These are phyloP conservation scores for Pichia cephalocereana DNA, from an alignment of 805 yeast genomes.

Conservation along the genomic window DNA sequence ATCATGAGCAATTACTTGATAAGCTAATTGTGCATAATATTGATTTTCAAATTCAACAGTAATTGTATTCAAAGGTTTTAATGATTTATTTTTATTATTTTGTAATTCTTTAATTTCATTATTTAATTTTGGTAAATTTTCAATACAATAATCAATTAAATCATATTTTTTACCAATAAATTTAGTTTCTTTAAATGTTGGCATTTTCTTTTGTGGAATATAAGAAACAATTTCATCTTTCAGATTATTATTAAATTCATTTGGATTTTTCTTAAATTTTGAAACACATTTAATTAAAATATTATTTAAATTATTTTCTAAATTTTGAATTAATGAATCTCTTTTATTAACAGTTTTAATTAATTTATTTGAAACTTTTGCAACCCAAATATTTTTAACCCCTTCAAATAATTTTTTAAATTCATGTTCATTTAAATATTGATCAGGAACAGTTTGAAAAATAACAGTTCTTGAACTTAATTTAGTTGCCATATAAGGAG, in stretches of 20 bases:
- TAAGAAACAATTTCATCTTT: slow-evolving; percentile 43
- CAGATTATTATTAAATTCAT: slow-evolving; percentile 44
- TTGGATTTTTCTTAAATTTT: slow-evolving; percentile 52
- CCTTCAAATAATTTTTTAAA: slow-evolving; percentile 72
- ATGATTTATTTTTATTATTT: slow-evolving; percentile 28
- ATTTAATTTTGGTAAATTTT: slow-evolving; percentile 48
- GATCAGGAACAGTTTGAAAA: slow-evolving; percentile 75
- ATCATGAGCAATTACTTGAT: slow-evolving; percentile 55
- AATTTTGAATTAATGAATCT: slow-evolving; percentile 43
- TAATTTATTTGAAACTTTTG: slow-evolving; percentile 52
- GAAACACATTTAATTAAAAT: slow-evolving; percentile 57
- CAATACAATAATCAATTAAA: slow-evolving; percentile 47
- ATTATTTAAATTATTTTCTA: slow-evolving; percentile 59
- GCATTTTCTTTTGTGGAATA: slow-evolving; percentile 61
- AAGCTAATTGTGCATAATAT: slow-evolving; percentile 66
- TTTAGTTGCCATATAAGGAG: slow-evolving; percentile 71
- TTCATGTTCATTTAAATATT: slow-evolving; percentile 61
- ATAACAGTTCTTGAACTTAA: slow-evolving; percentile 74
- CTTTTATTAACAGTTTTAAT: slow-evolving; percentile 50
- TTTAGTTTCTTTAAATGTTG: slow-evolving; percentile 36
- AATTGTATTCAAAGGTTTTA: slow-evolving; percentile 65
- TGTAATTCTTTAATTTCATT: slow-evolving; percentile 50
- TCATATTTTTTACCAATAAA: slow-evolving; percentile 54
- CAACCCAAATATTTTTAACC: slow-evolving; percentile 72
- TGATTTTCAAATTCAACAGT: slow-evolving; percentile 74